Conservation (phyloP, 345 rosid genomes). For the Melaleuca alternifolia region DNA sequence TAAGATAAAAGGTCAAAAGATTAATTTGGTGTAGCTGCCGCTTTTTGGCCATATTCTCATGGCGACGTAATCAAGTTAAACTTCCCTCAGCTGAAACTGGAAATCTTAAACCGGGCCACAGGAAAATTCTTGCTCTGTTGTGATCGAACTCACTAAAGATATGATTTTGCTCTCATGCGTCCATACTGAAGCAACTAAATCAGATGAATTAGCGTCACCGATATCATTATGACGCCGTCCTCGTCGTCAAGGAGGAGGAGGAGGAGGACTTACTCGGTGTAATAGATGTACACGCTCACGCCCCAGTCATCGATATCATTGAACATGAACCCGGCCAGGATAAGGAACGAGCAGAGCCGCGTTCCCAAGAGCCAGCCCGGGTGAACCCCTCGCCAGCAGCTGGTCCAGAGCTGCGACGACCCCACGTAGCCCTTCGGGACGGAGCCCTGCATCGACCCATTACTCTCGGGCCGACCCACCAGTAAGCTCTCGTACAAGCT, state of each 20-base stretch:
- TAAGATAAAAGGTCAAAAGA: not conserved
- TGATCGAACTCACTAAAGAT: not conserved
- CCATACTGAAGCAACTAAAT: not conserved
- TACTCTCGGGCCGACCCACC: constrained; percentile 12
- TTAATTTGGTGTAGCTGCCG: not conserved
- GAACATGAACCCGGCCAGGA: constrained; percentile 43
- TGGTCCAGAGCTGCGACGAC: constrained; percentile 51
- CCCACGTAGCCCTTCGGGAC: constrained; percentile 29
- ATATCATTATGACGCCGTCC: not conserved
- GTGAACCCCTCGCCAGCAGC: constrained; percentile 74
- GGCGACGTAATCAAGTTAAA: not conserved
- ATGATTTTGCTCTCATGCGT: not conserved
- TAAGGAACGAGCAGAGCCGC: constrained; percentile 48
- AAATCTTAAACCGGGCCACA: not conserved
- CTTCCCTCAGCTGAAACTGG: not conserved
- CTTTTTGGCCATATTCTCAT: not conserved
- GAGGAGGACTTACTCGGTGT: constrained; percentile 56
- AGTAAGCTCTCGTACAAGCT: constrained; percentile 35
- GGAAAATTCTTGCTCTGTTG: not conserved
- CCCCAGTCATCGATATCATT: constrained; percentile 56
- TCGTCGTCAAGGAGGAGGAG: not conserved
- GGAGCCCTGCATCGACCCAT: constrained; percentile 10
- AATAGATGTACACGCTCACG: constrained; percentile 49
- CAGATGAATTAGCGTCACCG: not conserved
- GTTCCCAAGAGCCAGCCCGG: constrained; percentile 77